These are phyloP conservation scores for Thielaviopsis populi DNA, from an alignment of 2,329 filamentous ascomycete species.

Conservation along the genomic window DNA sequence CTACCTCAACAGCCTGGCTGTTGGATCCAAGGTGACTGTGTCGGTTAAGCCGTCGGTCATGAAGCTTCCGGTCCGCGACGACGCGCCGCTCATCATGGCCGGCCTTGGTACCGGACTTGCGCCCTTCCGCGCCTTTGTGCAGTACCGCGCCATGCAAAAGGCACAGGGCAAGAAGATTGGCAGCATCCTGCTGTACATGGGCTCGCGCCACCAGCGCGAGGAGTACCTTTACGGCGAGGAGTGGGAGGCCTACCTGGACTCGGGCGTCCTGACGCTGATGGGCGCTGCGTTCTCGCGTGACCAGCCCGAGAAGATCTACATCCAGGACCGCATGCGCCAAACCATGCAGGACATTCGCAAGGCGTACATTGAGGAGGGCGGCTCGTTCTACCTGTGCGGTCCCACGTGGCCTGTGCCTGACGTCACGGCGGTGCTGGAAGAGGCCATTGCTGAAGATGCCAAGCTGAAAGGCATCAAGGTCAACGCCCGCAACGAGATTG, in stretches of 20 bases:
- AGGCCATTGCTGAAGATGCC: constrained; percentile 70
- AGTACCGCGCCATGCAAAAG: constrained; percentile 96
- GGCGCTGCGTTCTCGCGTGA: constrained; percentile 92
- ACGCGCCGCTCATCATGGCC: constrained; percentile 94
- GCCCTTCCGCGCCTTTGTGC: constrained; percentile 97
- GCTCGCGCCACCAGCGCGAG: constrained; percentile 90
- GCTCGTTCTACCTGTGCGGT: constrained; percentile 92
- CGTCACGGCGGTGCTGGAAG: constrained; percentile 83
- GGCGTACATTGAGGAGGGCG: constrained; percentile 75
- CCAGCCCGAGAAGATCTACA: constrained; percentile 97
- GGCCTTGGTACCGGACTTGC: constrained; percentile 95
- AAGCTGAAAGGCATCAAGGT: constrained; percentile 61
- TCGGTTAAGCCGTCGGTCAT: constrained; percentile 97
- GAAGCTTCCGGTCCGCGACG: constrained; percentile 83
- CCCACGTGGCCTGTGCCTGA: constrained; percentile 98
- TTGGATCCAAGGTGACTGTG: constrained; percentile 69
- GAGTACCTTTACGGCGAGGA: constrained; percentile 98
- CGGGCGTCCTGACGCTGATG: constrained; percentile 85
- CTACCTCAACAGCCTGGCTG: constrained; percentile 63
- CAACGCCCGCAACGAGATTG: constrained; percentile 79
- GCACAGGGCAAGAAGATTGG: constrained; percentile 94
- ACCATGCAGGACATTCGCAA: constrained; percentile 66
- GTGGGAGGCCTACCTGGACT: constrained; percentile 95
- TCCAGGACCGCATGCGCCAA: constrained; percentile 94
- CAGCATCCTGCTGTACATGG: constrained; percentile 86